Percentiles rank a stretch among this genome's conserved stretches.
Conservation (phyloP, 345 rosid species). For the Brassica nigra region DNA sequence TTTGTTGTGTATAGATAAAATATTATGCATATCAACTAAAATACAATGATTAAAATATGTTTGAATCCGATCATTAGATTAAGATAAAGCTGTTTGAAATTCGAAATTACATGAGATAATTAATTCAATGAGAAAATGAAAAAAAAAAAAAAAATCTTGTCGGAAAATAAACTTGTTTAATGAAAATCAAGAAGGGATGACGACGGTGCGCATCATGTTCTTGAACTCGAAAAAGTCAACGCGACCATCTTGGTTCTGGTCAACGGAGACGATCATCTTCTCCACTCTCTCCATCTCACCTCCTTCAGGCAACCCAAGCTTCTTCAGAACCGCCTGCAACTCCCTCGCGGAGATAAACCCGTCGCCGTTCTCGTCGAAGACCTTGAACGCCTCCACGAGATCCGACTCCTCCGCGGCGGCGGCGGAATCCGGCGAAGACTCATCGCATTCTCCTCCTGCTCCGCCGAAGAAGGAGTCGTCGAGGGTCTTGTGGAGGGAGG, state of each 20-base stretch:
- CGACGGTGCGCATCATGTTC: slow-evolving; percentile 80
- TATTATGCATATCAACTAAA: too few species aligned
- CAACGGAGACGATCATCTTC: slow-evolving; percentile 87
- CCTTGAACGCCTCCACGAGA: slow-evolving; percentile 87
- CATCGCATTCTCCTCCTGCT: neutral
- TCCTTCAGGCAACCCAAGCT: slow-evolving; percentile 75
- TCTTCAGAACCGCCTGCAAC: slow-evolving; percentile 67
- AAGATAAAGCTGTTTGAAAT: neutral
- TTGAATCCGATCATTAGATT: neutral
- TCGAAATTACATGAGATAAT: slow-evolving; percentile 15
- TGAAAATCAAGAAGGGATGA: slow-evolving; percentile 46
- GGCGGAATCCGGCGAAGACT: neutral
- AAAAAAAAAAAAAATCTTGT: neutral
- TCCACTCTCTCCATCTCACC: slow-evolving; percentile 66
- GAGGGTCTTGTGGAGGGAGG: slow-evolving; percentile 60
- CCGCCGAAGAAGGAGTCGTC: slow-evolving; percentile 51
- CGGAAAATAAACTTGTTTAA: neutral
- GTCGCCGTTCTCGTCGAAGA: slow-evolving; percentile 87
- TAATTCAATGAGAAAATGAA: neutral
- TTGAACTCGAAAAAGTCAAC: slow-evolving; percentile 91
- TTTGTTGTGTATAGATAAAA: too few species aligned
- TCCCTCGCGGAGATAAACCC: slow-evolving; percentile 84
- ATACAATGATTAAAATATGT: neutral
- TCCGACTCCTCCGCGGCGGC: slow-evolving; percentile 58
- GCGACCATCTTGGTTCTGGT: slow-evolving; percentile 73